Evolutionary conservation across 176 grass and related monocot genomes (phyloP).

Genomic region (Aegilops sharonensis): DNA sequence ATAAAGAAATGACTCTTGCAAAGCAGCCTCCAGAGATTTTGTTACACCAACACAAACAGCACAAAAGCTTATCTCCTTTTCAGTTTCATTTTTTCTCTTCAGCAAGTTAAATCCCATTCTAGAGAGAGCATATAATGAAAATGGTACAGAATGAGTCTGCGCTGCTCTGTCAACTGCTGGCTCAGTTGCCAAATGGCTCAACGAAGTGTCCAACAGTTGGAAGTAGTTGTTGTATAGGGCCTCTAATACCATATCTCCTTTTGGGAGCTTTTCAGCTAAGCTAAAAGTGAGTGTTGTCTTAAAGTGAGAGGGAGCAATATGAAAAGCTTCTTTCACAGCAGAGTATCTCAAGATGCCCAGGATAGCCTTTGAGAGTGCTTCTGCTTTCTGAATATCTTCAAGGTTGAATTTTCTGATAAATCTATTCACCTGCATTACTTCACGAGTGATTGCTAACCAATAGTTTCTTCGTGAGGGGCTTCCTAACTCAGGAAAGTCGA

Average conservation of each 20-base stretch:
- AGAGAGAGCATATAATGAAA: conserved; percentile 63
- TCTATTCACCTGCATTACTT: conserved; percentile 80
- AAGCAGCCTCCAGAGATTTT: conserved; percentile 67
- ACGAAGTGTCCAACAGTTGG: conserved; percentile 39
- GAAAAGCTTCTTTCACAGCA: conserved; percentile 81
- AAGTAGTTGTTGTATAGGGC: conserved; percentile 75
- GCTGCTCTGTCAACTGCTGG: conserved; percentile 28
- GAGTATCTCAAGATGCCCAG: conserved; percentile 79
- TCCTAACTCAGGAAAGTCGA: conserved; percentile 80
- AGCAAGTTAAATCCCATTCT: conserved; percentile 72
- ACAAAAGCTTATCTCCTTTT: conserved; percentile 56
- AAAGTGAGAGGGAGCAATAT: conserved; percentile 73
- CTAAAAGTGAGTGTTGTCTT: conserved; percentile 87
- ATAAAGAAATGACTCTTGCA: conserved; percentile 80
- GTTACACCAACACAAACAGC: conserved; percentile 57
- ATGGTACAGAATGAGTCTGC: conserved; percentile 53
- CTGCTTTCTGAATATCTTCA: conserved; percentile 59
- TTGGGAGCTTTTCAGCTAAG: conserved; percentile 89
- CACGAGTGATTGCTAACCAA: conserved; percentile 72
- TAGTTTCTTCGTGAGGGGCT: conserved; percentile 80
- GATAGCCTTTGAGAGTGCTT: conserved; percentile 74
- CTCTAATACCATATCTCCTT: conserved; percentile 84
- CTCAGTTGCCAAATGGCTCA: conserved; percentile 42
- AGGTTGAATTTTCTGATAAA: conserved; percentile 88
- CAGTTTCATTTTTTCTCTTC: conserved; percentile 43